These are phyloP conservation scores for Aurinia saxatilis DNA, from an alignment of 345 rosid genomes.

Conservation along the genomic window DNA sequence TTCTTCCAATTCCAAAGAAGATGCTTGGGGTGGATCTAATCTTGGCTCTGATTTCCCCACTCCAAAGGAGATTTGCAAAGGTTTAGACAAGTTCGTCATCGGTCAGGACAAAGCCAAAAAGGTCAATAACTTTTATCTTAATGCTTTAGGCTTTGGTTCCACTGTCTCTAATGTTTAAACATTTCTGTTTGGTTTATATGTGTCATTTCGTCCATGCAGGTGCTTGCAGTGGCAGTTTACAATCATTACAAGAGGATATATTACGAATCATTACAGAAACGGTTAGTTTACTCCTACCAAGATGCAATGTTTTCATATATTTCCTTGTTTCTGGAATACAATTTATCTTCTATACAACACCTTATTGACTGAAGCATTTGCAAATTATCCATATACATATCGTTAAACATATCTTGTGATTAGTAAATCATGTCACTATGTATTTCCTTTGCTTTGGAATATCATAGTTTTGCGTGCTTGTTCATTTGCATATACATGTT, in stretches of 20 bases:
- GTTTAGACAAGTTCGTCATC: constrained; percentile 88
- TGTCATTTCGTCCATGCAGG: constrained; percentile 39
- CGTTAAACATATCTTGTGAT: not conserved
- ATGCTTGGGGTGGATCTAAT: constrained; percentile 87
- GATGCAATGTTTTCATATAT: not conserved
- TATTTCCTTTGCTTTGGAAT: not conserved
- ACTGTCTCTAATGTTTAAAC: not conserved
- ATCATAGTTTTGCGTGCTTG: not conserved
- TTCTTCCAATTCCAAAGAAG: constrained; percentile 58
- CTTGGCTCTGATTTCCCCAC: constrained; percentile 86
- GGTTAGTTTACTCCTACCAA: constrained; percentile 37
- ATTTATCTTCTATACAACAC: not conserved
- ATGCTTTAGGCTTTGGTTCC: not conserved
- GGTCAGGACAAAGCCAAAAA: constrained; percentile 97
- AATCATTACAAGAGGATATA: constrained; percentile 93
- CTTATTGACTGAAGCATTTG: not conserved
- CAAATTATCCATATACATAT: not conserved
- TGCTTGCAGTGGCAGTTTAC: constrained; percentile 95
- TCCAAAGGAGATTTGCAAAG: constrained; percentile 93
- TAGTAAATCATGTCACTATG: not conserved
- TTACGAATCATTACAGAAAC: constrained; percentile 58
- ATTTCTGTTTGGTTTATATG: not conserved
- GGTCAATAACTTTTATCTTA: constrained; percentile 43
- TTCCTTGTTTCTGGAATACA: not conserved
- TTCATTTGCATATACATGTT: not conserved